phyloP scores from a whole-genome alignment of 495 filamentous ascomycete genomes.

The Aspergillus mulundensis region DNA sequence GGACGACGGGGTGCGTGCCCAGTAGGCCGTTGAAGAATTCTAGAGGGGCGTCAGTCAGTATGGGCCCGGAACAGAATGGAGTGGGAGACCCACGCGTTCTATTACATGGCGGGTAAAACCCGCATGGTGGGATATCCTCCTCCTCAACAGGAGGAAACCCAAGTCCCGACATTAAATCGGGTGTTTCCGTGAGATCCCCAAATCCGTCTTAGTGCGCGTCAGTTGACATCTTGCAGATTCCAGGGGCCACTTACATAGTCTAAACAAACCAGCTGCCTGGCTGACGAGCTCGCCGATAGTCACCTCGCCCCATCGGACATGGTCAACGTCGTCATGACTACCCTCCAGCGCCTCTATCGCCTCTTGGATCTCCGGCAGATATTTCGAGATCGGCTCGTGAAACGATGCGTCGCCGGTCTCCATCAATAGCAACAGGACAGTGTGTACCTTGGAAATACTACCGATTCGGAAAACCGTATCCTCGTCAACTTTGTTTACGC shows the following conservation, averaged over 20 bases:
- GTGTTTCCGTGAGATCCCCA: neutral
- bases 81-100: constrained; percentile 16
- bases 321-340: constrained; percentile 28
- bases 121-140: constrained; percentile 21
- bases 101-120: constrained; percentile 16
- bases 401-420: constrained; percentile 39
- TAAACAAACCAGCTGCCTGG: constrained; percentile 47
- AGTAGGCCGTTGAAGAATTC: constrained; percentile 53
- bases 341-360: neutral
- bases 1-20: constrained; percentile 43
- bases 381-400: constrained; percentile 41
- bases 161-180: constrained; percentile 7
- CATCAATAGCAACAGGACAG: constrained; percentile 45
- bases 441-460: constrained; percentile 48
- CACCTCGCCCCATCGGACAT: constrained; percentile 49
- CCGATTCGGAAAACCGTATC: constrained; percentile 51
- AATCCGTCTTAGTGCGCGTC: constrained; percentile 16
- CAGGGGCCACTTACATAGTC: constrained; percentile 36
- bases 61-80: neutral
- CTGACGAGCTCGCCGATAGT: constrained; percentile 51
- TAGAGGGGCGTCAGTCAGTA: constrained; percentile 17
- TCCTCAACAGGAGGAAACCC: constrained; percentile 35
- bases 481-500: constrained; percentile 34
- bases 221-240: neutral
- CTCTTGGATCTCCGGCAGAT: constrained; percentile 49